Evolutionary conservation across 2,329 filamentous ascomycete genomes (phyloP), one percentile per base, ranked within the genome.

Genomic region (Colletotrichum costaricense): DNA sequence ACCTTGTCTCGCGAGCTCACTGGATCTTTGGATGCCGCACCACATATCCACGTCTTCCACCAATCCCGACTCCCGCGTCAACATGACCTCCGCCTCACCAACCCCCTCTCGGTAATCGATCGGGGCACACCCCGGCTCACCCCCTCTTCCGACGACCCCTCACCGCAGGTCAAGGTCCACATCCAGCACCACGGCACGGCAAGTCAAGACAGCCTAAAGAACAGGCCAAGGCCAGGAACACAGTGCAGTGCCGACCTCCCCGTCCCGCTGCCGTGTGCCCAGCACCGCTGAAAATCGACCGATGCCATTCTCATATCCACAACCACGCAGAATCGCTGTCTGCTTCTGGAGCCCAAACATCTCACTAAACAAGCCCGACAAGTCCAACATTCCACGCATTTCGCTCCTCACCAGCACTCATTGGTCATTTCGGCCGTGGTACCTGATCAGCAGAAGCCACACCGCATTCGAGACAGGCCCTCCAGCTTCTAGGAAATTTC

Each of bases 391-490:
- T 66, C 60, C 60, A 57, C 56, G 3, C 60, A 56, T 14, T 65
- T 60, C 46, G 49, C 35, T 70, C 62, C 22, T 52, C 16, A 19
- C 38, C 38, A 49, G 22, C 49, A 35, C 6, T 35, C 58, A 72
- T 72, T 68, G 63, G 69, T 19, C 49, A 19, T 38, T 26, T 28
- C 28, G 30, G 28, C 62, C 56, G 56, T 70, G 49, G 67, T 73
- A 65, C 71, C 67, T 73, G 71, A 71, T 71, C 56, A 54, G 60
- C 56, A 52, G 60, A 49, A 73, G 67, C 67, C 60, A 73, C 70
- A 63, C 52, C 35, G 33, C 46, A 60, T 66, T 66, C 70, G n/a
- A 73, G 60, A 66, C 71, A 73, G 33, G 59, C 49, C 67, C 4
- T 69, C 66, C 54, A 56, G 66, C 42, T 35, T 67, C 24, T 49